These are phyloP conservation scores for Kluyveromyces siamensis DNA, from an alignment of 805 yeast genomes.

Conservation along the genomic window DNA sequence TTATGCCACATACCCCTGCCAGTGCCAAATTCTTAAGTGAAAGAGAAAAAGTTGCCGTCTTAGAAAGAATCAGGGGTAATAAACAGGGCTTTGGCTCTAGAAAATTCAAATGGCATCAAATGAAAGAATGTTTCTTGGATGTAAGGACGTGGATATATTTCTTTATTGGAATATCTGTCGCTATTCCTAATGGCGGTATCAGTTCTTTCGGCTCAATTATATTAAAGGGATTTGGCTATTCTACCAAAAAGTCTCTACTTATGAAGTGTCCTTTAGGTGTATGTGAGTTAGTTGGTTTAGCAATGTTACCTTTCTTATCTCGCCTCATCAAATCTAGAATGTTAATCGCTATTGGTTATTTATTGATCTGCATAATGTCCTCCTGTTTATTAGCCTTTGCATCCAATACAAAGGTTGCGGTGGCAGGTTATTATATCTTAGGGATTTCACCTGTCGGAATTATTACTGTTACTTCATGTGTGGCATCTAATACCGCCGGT, in stretches of 20 bases:
- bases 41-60: slow-evolving; percentile 37
- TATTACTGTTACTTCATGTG: slow-evolving; percentile 28
- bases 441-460: slow-evolving; percentile 30
- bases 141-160: slow-evolving; percentile 41
- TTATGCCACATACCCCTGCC: slow-evolving; percentile 50
- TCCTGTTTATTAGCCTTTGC: slow-evolving; percentile 39
- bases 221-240: slow-evolving; percentile 34
- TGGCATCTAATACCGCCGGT: slow-evolving; percentile 53
- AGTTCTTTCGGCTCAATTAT: slow-evolving; percentile 40
- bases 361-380: slow-evolving; percentile 18
- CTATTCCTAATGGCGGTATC: slow-evolving; percentile 48
- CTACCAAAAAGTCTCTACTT: slow-evolving; percentile 32
- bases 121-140: slow-evolving; percentile 43
- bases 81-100: slow-evolving; percentile 52
- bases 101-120: slow-evolving; percentile 45
- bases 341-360: not conserved
- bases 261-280: slow-evolving; percentile 41
- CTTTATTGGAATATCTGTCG: slow-evolving; percentile 31
- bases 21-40: slow-evolving; percentile 39
- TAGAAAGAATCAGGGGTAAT: slow-evolving; percentile 44
- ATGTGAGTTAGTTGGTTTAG: slow-evolving; percentile 35
- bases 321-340: slow-evolving; percentile 20
- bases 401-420: slow-evolving; percentile 23
- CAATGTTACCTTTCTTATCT: slow-evolving; percentile 16
- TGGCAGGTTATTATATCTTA: slow-evolving; percentile 31